Evolutionary conservation across 768 basidiomycete genomes (phyloP).

Genomic region (Lactarius evosmus): DNA sequence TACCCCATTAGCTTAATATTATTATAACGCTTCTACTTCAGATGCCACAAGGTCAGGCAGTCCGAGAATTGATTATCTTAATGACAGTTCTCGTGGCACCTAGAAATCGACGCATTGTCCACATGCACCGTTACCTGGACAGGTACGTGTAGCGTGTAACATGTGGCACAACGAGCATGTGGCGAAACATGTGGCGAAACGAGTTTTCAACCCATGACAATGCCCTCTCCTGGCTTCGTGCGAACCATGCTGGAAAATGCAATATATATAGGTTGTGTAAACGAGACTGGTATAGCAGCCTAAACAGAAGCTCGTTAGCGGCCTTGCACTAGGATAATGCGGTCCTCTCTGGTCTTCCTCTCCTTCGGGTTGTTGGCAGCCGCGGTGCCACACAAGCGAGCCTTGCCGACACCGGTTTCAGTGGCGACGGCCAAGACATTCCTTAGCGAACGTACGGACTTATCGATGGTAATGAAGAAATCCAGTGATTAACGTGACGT

Average conservation of each 20-base stretch:
- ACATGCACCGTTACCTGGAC: not conserved
- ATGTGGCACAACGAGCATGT: not conserved
- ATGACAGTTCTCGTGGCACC: not conserved
- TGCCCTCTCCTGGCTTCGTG: not conserved
- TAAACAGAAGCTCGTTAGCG: not conserved
- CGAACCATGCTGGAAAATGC: not conserved
- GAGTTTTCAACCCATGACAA: not conserved
- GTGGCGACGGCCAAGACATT: slow-evolving; percentile 29
- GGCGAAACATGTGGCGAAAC: too few species aligned
- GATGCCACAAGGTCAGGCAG: not conserved
- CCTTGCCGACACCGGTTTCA: slow-evolving; percentile 29
- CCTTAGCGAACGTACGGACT: slow-evolving; percentile 28
- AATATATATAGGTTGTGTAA: not conserved
- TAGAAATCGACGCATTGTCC: not conserved
- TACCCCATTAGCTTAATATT: not conserved
- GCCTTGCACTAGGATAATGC: not conserved
- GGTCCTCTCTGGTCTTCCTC: not conserved
- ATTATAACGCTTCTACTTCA: not conserved
- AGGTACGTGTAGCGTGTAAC: not conserved
- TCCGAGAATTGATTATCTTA: not conserved
- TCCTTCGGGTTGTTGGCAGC: not conserved
- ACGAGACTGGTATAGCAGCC: not conserved
- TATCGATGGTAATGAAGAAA: not conserved
- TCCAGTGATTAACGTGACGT: not conserved
- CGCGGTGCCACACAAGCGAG: slow-evolving; percentile 6